Evolutionary conservation across 129 eudicot species (phyloP).

Genomic region (Flaveria bidentis): DNA sequence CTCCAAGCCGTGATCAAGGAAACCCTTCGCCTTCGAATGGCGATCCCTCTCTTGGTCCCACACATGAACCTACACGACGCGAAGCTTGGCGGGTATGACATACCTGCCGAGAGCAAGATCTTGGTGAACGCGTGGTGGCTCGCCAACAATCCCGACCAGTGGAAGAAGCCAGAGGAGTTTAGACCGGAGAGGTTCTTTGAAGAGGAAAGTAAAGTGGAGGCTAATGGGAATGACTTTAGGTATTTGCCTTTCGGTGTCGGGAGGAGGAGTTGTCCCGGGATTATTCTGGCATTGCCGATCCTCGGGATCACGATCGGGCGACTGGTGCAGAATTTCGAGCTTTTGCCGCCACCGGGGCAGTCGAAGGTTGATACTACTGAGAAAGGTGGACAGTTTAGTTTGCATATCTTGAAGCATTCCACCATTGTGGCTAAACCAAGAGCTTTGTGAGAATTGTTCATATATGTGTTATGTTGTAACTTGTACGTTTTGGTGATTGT

Average conservation of each 20-base stretch:
- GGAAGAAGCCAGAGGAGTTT: constrained; percentile 49
- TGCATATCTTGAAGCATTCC: constrained; percentile 42
- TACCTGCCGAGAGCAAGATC: constrained; percentile 69
- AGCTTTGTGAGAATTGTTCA: constrained; percentile 22
- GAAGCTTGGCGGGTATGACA: constrained; percentile 63
- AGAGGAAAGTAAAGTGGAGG: constrained; percentile 50
- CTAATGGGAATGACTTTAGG: constrained; percentile 45
- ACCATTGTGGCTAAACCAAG: constrained; percentile 44
- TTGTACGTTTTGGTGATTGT: constrained; percentile 15
- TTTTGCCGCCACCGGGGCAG: constrained; percentile 44
- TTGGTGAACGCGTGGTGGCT: constrained; percentile 52
- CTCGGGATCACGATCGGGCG: constrained; percentile 51
- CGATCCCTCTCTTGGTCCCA: constrained; percentile 70
- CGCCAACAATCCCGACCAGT: constrained; percentile 41
- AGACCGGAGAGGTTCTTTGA: constrained; percentile 46
- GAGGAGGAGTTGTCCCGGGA: constrained; percentile 47
- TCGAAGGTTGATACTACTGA: constrained; percentile 37
- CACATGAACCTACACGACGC: constrained; percentile 87
- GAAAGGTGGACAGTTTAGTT: constrained; percentile 50
- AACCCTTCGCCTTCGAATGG: constrained; percentile 69
- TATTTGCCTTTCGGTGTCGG: constrained; percentile 53
- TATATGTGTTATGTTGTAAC: neutral
- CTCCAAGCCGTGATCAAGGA: constrained; percentile 35
- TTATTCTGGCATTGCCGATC: constrained; percentile 74
- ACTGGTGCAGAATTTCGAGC: constrained; percentile 44